Base-by-base conservation (phyloP, 2,329 filamentous ascomycete species). In the Talaromyces sp. region DNA sequence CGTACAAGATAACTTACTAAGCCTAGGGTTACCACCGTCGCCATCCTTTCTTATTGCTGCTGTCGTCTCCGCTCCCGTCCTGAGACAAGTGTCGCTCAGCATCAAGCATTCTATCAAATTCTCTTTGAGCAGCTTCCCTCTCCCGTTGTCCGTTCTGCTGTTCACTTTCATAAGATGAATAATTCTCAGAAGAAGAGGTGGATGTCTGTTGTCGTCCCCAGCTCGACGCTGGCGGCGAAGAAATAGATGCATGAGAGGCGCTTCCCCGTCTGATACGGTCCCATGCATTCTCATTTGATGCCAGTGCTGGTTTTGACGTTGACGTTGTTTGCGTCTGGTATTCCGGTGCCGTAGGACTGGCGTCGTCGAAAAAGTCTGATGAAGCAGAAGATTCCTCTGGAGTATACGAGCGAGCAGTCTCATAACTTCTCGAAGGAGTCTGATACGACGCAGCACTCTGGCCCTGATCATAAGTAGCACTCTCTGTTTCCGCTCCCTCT, bases 41-140 rank as follows among this genome's bases (percentile, higher is more conserved):
- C 57, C 57, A 56, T 22, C 39, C 36, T 17, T 36, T 52, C 37
- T 52, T 53, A 22, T 39, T 56, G n/a, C 35, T 46, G 7, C 10
- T 33, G 13, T 17, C 28, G n/a, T 39, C 37, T 17, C 25, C 52
- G 31, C 35, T 37, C 15, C 31, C 57, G 17, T 41, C 36, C 11
- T 50, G 43, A 33, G 60, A 57, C 13, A 17, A 2, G 31, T 53
- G 56, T 9, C 61, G 54, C 63, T 78, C 76, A 0, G 67, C 62
- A 2, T 78, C 76, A 17, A 78, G 60, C 67, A 78, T 66, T 10
- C 66, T 66, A 59, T 78, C 73, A 53, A 78, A 78, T 2, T 77
- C 73, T 8, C 69, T 71, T 57, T 75, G 75, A 2, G 75, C 74
- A 55, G 72, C 67, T 40, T 76, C 70, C 50, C 69, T 67, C 25